Base-by-base conservation (phyloP, 1,139 yeast genomes). In the Yamadazyma kanchanaburiensis region DNA sequence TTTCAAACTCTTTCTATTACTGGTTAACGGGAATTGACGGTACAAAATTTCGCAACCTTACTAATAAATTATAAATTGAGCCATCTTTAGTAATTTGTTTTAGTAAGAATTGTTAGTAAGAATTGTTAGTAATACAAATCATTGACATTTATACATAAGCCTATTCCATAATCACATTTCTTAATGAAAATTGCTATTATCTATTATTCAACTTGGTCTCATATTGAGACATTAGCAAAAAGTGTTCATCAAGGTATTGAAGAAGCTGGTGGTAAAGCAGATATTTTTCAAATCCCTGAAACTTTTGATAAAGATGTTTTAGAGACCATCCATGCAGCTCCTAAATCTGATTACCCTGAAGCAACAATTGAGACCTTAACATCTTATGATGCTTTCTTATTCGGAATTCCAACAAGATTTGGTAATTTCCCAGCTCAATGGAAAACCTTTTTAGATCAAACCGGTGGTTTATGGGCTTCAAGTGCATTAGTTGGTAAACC, bases 181-280 rank as follows among this genome's bases (percentile, higher is more conserved):
- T 25, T 17, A 4, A 31, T 33, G 31, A 36, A 33, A 14, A 21
- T 58, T 39, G 72, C 72, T 33, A 82, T 87, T 49, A 71, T 87
- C 57, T 78, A 80, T 58, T 87, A 87, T 75, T 76, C 95, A 32
- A 60, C 80, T 53, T 86, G 84, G 70, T 88, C 88, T 48, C 95
- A 87, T 64, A 64, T 82, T 46, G 32, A 28, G 6, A 21, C 30
- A 15, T 25, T 26, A 16, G 32, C 34, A 15, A 21, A 31, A 18
- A 17, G 57, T 7, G 60, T 46, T 31, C 55, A 61, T 48, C 41
- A 43, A 35, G 68, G 69, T 28, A 48, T 63, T 22, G 65, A 57
- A 44, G 46, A 58, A 21, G 63, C 68, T 11, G 70, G 70, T 26
- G 66, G 64, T 26, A 26, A 40, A 20, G 68, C 66, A n/a, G 53